A percentile compares a stretch with the other conserved stretches of the same genome.
phyloP scores from a whole-genome alignment of 2,329 filamentous ascomycete genomes.

The Canariomyces notabilis region DNA sequence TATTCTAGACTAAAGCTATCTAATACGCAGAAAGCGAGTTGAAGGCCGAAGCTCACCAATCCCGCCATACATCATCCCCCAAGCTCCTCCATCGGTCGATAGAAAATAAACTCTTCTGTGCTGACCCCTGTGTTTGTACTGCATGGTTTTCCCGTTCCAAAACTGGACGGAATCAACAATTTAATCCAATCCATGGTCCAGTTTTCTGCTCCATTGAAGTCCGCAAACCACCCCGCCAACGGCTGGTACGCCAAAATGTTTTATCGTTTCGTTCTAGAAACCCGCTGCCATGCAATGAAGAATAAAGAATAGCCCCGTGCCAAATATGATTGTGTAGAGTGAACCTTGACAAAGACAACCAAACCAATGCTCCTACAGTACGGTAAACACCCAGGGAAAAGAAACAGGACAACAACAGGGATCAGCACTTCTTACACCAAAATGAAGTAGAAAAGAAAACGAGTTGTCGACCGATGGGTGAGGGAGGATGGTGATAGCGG shows the following conservation, averaged over 20 bases:
- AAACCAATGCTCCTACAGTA: slow-evolving; percentile 3
- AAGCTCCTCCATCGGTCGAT: slow-evolving; percentile 13
- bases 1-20: slow-evolving; percentile 48
- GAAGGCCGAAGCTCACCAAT: slow-evolving; percentile 31
- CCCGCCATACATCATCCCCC: slow-evolving; percentile 3
- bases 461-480: slow-evolving; percentile 13
- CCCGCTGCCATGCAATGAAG: slow-evolving; percentile 18
- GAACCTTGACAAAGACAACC: not conserved
- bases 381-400: not conserved
- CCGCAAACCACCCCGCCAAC: slow-evolving; percentile 11
- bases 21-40: slow-evolving; percentile 64
- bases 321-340: not conserved
- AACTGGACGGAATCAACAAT: slow-evolving; percentile 20
- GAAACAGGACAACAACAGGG: not conserved
- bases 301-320: not conserved
- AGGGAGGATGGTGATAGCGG: slow-evolving; percentile 20
- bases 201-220: slow-evolving; percentile 15
- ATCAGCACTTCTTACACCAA: slow-evolving; percentile 15
- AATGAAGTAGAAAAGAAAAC: slow-evolving; percentile 25
- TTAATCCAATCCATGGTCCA: slow-evolving; percentile 24
- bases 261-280: slow-evolving; percentile 26
- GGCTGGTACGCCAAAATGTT: slow-evolving; percentile 12
- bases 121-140: slow-evolving; percentile 10
- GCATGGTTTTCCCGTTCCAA: not conserved
- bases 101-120: slow-evolving; percentile 19